These are phyloP conservation scores for Leccinum truebloodii DNA, from an alignment of 768 basidiomycete species.

Conservation along the genomic window DNA sequence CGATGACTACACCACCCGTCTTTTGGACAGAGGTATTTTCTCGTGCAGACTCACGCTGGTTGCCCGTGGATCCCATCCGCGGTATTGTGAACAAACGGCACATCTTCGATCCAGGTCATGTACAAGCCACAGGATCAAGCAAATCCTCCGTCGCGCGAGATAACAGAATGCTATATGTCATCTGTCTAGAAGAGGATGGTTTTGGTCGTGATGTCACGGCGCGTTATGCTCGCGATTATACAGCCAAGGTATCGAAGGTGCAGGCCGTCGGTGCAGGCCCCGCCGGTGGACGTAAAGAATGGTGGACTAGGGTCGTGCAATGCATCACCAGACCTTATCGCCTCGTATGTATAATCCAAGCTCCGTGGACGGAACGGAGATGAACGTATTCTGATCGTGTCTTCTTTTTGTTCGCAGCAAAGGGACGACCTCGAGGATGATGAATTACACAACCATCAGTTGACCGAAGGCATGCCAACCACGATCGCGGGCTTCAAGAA, in stretches of 20 bases:
- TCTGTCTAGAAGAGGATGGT: constrained; percentile 94
- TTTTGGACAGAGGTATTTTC: constrained; percentile 99
- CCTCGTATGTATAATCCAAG: constrained; percentile 53
- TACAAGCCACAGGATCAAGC: constrained; percentile 19
- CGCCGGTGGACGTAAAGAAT: constrained; percentile 65
- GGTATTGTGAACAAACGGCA: constrained; percentile 78
- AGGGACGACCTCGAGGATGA: constrained; percentile 94
- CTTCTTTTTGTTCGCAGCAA: constrained; percentile 49
- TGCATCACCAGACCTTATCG: constrained; percentile 75
- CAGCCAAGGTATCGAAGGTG: constrained; percentile 77
- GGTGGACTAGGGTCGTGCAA: constrained; percentile 79
- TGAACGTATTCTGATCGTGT: constrained; percentile 14
- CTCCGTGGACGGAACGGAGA: constrained; percentile 22
- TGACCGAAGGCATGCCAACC: constrained; percentile 92
- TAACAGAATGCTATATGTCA: constrained; percentile 90
- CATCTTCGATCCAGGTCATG: constrained; percentile 69
- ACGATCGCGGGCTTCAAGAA: constrained; percentile 92
- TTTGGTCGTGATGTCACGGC: constrained; percentile 90
- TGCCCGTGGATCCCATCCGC: constrained; percentile 89
- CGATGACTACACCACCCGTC: constrained; percentile 71
- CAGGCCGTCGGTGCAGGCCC: constrained; percentile 57
- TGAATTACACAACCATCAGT: constrained; percentile 72
- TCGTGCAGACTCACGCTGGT: constrained; percentile 86
- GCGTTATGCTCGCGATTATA: constrained; percentile 81
- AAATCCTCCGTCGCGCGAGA: constrained; percentile 40